Conservation (phyloP, 192 early-diverging fungal genomes). For the Dissophora globulifera region DNA sequence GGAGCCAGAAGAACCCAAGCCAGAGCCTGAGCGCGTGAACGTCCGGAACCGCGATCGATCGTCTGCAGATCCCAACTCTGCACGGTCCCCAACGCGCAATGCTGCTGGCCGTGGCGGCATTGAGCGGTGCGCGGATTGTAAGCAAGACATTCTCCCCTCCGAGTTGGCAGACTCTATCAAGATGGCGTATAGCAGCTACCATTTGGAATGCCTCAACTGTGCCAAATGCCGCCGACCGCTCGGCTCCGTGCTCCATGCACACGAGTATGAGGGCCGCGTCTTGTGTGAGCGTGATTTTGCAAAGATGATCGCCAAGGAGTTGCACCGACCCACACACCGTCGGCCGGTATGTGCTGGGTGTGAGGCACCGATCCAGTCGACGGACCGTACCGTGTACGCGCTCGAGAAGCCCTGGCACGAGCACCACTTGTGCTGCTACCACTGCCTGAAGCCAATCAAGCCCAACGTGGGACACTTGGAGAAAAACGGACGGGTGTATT, state of each 20-base stretch:
- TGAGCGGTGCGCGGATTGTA: slow-evolving; percentile 31
- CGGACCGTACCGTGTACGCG: slow-evolving; percentile 63
- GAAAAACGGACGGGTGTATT: slow-evolving; percentile 73
- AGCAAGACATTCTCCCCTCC: slow-evolving; percentile 37
- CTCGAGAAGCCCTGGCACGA: slow-evolving; percentile 73
- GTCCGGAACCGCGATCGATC: neutral
- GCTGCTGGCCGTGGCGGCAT: slow-evolving; percentile 15
- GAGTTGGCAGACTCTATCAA: slow-evolving; percentile 32
- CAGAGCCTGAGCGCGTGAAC: neutral
- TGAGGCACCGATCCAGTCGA: slow-evolving; percentile 17
- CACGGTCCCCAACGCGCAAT: slow-evolving; percentile 9
- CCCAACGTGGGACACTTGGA: slow-evolving; percentile 57
- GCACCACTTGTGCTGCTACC: slow-evolving; percentile 70
- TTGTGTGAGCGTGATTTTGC: slow-evolving; percentile 69
- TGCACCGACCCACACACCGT: neutral
- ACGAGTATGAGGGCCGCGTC: slow-evolving; percentile 66
- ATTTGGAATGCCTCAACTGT: slow-evolving; percentile 68
- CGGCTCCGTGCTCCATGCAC: slow-evolving; percentile 55
- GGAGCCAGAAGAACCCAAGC: no score
- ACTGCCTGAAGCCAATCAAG: slow-evolving; percentile 71
- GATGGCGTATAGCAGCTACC: slow-evolving; percentile 54
- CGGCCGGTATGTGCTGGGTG: slow-evolving; percentile 26
- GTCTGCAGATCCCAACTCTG: neutral
- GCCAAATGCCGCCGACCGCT: slow-evolving; percentile 59
- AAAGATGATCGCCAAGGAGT: slow-evolving; percentile 16